Base-by-base conservation (phyloP, 202 grass and related monocot species). In the Brachypodium distachyon region DNA sequence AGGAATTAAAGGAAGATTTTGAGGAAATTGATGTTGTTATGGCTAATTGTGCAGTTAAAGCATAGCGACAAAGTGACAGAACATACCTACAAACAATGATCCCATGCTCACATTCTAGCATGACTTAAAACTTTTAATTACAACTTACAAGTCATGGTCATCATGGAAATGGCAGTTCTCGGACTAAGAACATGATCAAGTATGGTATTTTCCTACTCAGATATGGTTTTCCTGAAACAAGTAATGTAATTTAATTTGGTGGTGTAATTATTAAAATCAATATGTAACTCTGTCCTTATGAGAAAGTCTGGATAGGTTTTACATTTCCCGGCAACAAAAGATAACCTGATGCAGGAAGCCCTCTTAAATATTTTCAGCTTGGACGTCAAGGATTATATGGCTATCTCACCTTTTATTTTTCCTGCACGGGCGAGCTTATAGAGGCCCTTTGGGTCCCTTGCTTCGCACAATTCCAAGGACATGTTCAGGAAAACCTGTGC, bases 401-500 rank as follows among this genome's bases (percentile, higher is more conserved):
- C 25, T 62, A 72, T 17, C 68, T 86, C 61, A 99, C 92, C 92
- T 78, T 90, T 99, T 70, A 99, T 95, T 88, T 95, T 95, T 69
- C 96, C 96, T 54, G 77, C 89, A 76, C 96, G 96, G 46, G 96
- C 96, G 60, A 98, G 96, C 61, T 98, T 98, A 80, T 98, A 98
- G 67, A 98, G 96, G 7, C 96, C 96, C 67, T 95, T 98, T 26
- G 96, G 87, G 61, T 98, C 96, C 87, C 96, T 86, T 75, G 89
- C 81, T 85, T 98, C 96, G 12, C 96, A 98, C 34, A 95, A 70
- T 71, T 98, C 96, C 73, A 98, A 85, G 10, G 96, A 82, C 96
- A 98, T 98, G 67, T 98, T 98, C 89, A 98, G 75, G 79, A 92
- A 98, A 88, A 98, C 91, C 96, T 98, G n/a, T n/a, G 64, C 11